These are phyloP conservation scores for Botrytis fragariae DNA, from an alignment of 2,329 filamentous ascomycete species.

Conservation along the genomic window DNA sequence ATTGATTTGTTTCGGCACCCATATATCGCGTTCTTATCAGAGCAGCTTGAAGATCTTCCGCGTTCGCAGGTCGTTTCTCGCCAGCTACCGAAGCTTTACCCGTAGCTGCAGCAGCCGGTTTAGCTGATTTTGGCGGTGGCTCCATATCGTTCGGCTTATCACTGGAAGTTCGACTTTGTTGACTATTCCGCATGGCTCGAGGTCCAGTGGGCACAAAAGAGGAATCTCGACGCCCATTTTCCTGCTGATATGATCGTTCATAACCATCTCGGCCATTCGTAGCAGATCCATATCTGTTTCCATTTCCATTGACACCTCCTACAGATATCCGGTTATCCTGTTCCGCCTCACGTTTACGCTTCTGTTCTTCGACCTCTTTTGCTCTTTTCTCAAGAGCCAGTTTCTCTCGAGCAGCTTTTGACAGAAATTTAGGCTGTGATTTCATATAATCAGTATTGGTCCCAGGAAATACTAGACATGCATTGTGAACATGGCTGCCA, in stretches of 20 bases:
- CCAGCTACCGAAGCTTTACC: conserved; percentile 38
- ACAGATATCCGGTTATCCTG: conserved; percentile 26
- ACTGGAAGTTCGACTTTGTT: conserved; percentile 23
- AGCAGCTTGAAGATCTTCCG: conserved; percentile 67
- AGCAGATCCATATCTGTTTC: conserved; percentile 14
- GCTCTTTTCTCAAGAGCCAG: conserved; percentile 74
- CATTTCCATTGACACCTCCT: conserved; percentile 26
- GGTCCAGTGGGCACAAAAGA: conserved; percentile 66
- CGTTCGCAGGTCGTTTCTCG: conserved; percentile 40
- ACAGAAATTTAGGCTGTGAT: conserved; percentile 72
- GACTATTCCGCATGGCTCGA: conserved; percentile 56
- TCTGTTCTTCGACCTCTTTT: conserved; percentile 66
- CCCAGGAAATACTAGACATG: conserved; percentile 31
- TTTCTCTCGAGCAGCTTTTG: conserved; percentile 77
- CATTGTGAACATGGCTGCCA: conserved; percentile 36
- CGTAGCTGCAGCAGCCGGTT: conserved; percentile 24
- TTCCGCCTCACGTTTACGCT: conserved; percentile 45
- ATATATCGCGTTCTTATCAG: conserved; percentile 82
- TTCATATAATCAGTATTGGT: conserved; percentile 30
- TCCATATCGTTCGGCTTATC: conserved; percentile 24
- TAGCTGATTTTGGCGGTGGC: conserved; percentile 35
- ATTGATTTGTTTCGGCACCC: conserved; percentile 82
- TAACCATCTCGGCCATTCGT: conserved; percentile 29
- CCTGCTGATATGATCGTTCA: conserved; percentile 27
- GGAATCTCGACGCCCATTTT: conserved; percentile 32